Evolutionary conservation across 2,329 filamentous ascomycete species (phyloP), one percentile per base, ranked within the genome.

Genomic region (Pyrenophora graminea): DNA sequence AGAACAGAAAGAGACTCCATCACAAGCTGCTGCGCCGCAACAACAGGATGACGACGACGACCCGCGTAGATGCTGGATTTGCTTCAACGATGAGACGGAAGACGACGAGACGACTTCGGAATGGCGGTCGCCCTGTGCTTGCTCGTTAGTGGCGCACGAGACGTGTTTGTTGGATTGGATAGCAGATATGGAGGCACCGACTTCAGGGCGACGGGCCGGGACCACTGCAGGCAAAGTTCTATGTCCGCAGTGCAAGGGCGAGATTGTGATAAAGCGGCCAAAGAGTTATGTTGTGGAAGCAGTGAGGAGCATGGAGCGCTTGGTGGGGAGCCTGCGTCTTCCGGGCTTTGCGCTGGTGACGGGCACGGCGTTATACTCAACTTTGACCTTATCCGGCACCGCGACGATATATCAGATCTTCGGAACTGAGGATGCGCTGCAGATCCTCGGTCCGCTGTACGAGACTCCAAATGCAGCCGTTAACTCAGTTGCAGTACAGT

Each of bases 81-180:
- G 85, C 71, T 86, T 87, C 69, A 80, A 80, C 41, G 85, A 87
- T 53, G 81, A 85, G 60, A 85, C 80, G 6, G 85, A 88, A 64
- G 85, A 88, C 50, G 77, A 77, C n/a, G 81, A 82, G 7, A 78
- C 80, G 10, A 82, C 82, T 21, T 79, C 80, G 2, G 79, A 81
- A 61, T 99, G 94, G 93, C 86, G 90, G 38, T 89, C 88, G 47
- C 92, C 94, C 1, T 99, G 94, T 70, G 88, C 88, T 0, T 99
- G 94, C 74, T 91, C 90, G 10, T 80, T 99, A 33, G 89, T 90
- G 48, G 94, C 92, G 1, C 94, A 99, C 71, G 91, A 97, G 71
- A 83, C 85, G 53, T 96, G 92, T 70, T 81, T 97, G 59, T 80
- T 97, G 33, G 88, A 91, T 65, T 99, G 92, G 92, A 88, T 97